A percentile compares a stretch with the other conserved stretches of the same genome.
Conservation (phyloP, 371 early-diverging fungal species). For the Syncephalastrum contaminatum region DNA sequence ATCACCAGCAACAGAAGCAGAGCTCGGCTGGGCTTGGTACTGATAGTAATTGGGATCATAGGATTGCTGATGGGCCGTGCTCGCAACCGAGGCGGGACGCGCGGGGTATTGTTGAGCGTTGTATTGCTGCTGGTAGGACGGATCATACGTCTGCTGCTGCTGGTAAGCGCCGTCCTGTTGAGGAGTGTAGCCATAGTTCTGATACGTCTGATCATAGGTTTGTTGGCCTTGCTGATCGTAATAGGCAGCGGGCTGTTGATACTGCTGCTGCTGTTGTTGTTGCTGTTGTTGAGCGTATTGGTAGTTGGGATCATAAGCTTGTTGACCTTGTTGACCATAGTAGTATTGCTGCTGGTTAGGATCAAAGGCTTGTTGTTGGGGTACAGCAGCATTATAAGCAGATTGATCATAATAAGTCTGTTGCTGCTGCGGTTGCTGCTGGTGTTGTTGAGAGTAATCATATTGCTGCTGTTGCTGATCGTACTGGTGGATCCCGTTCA, state of each 20-base stretch:
- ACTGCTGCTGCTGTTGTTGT: slow-evolving; percentile 5
- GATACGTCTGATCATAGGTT: slow-evolving; percentile 1
- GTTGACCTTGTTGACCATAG: background rate
- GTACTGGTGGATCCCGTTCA: slow-evolving; percentile 17
- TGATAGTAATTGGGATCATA: slow-evolving; percentile 3
- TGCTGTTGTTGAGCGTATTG: slow-evolving; percentile 17
- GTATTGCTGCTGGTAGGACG: slow-evolving; percentile 9
- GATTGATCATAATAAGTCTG: background rate
- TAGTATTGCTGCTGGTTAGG: slow-evolving; percentile 2
- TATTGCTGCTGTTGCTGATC: slow-evolving; percentile 26
- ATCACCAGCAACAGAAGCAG: slow-evolving; percentile 1
- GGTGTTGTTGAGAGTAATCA: slow-evolving; percentile 23
- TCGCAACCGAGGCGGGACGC: background rate
- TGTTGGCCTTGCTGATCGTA: slow-evolving; percentile 7
- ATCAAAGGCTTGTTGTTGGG: background rate
- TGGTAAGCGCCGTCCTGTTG: slow-evolving; percentile 9
- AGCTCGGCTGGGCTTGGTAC: background rate
- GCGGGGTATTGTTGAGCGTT: slow-evolving; percentile 4
- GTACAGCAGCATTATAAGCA: background rate
- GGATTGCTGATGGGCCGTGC: background rate
- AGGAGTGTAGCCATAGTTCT: slow-evolving; percentile 9
- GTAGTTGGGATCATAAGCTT: slow-evolving; percentile 9
- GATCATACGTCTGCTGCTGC: slow-evolving; percentile 3
- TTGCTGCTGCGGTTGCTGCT: slow-evolving; percentile 24
- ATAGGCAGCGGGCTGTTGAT: slow-evolving; percentile 5